Evolutionary conservation across 495 filamentous ascomycete species (phyloP).

Genomic region (Cairneyella variabilis): DNA sequence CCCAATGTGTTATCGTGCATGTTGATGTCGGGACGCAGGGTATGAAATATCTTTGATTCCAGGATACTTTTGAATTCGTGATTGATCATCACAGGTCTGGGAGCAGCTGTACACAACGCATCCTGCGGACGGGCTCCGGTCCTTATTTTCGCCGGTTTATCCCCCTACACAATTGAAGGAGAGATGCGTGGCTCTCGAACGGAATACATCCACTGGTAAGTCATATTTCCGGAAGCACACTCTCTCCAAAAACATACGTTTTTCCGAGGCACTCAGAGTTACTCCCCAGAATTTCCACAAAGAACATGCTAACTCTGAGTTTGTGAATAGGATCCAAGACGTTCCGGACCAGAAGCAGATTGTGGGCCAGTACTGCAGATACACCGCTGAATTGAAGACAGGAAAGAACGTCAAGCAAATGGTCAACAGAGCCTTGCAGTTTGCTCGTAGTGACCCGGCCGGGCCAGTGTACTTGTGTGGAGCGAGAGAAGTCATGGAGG

Average conservation of each 20-base stretch:
- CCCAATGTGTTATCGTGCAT: constrained; percentile 91
- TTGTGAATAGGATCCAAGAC: too few relatives aligned
- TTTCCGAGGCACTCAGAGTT: too few relatives aligned
- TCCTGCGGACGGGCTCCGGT: constrained; percentile 82
- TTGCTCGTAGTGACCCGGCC: constrained; percentile 74
- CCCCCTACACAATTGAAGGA: constrained; percentile 86
- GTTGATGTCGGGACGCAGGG: constrained; percentile 96
- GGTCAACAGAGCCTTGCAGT: constrained; percentile 85
- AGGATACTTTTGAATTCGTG: too few relatives aligned
- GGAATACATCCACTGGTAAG: constrained; percentile 97
- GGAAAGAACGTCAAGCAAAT: constrained; percentile 95
- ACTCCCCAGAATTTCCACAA: too few relatives aligned
- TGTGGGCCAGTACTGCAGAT: constrained; percentile 90
- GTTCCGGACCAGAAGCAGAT: constrained; percentile 94
- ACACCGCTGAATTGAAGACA: constrained; percentile 83
- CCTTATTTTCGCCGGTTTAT: constrained; percentile 86
- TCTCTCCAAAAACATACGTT: too few relatives aligned
- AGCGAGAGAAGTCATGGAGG: constrained; percentile 87
- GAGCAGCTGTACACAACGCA: constrained; percentile 89
- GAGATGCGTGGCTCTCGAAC: constrained; percentile 85
- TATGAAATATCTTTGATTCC: too few relatives aligned
- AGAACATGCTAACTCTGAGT: too few relatives aligned
- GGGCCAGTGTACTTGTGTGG: constrained; percentile 86
- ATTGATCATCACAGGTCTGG: too few relatives aligned
- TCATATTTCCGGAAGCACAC: too few relatives aligned